Conservation (phyloP, 805 yeast genomes). For the Myxozyma udenii region DNA sequence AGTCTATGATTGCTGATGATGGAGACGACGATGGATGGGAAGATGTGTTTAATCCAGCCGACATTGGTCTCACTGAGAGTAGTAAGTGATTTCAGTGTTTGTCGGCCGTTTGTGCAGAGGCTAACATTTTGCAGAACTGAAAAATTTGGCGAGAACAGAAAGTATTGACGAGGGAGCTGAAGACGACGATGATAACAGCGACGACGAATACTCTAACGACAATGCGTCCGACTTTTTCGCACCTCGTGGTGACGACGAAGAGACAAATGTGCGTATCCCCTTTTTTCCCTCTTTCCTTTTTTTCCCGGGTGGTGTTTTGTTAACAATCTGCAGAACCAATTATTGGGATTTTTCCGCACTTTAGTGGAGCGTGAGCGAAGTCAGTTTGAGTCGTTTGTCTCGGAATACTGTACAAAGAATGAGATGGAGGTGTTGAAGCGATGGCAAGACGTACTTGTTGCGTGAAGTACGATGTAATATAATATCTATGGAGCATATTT, state of each 20-base stretch:
- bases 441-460: constrained; percentile 18
- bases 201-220: constrained; percentile 69
- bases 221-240: constrained; percentile 7
- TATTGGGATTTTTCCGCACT: constrained; percentile 4
- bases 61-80: constrained; percentile 31
- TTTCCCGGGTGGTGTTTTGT: no score
- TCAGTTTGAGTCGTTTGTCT: constrained; percentile 2
- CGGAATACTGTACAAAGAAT: constrained; percentile 8
- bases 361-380: constrained; percentile 11
- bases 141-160: constrained; percentile 20
- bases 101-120: constrained; percentile 3
- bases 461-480: no score
- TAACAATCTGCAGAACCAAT: not conserved
- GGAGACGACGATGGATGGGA: constrained; percentile 45
- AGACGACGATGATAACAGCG: constrained; percentile 42
- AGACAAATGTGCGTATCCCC: constrained; percentile 13
- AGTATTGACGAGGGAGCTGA: constrained; percentile 13
- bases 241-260: constrained; percentile 19
- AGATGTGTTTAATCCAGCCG: constrained; percentile 33
- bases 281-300: no score
- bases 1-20: constrained; percentile 32
- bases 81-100: constrained; percentile 7
- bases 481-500: no score
- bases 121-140: constrained; percentile 10
- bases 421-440: constrained; percentile 9